Evolutionary conservation across 2,329 filamentous ascomycete genomes (phyloP).

Genomic region (Fusarium annulatum): DNA sequence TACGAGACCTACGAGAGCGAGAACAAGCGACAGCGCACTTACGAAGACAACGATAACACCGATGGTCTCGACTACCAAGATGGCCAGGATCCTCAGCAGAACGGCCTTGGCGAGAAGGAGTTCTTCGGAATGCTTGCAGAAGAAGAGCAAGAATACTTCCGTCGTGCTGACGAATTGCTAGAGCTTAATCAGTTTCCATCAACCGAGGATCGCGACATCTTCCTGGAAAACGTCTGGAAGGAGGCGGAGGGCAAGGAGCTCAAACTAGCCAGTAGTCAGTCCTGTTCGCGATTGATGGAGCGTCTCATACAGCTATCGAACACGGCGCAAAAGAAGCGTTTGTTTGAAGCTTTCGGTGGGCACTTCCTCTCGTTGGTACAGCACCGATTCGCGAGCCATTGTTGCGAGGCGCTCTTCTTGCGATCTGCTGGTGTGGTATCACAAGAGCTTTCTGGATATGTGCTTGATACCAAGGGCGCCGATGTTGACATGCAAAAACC

Average conservation of each 20-base stretch:
- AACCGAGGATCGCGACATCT: constrained; percentile 75
- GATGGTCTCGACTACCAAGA: constrained; percentile 41
- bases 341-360: constrained; percentile 86
- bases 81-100: constrained; percentile 40
- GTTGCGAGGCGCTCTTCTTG: constrained; percentile 92
- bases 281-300: constrained; percentile 93
- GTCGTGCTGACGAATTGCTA: constrained; percentile 87
- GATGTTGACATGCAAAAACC: constrained; percentile 59
- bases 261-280: constrained; percentile 95
- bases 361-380: constrained; percentile 92
- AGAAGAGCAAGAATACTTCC: constrained; percentile 96
- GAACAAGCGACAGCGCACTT: constrained; percentile 43
- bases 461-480: constrained; percentile 57
- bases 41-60: constrained; percentile 33
- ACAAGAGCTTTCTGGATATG: constrained; percentile 70
- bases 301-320: constrained; percentile 85
- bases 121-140: constrained; percentile 96
- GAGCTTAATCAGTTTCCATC: constrained; percentile 89
- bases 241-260: constrained; percentile 93
- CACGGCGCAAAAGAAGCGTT: constrained; percentile 81
- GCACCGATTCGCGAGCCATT: constrained; percentile 97
- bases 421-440: constrained; percentile 83
- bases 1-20: constrained; percentile 35
- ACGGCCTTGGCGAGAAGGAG: constrained; percentile 65
- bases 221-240: constrained; percentile 83